Evolutionary conservation across 2,329 filamentous ascomycete species (phyloP).

Genomic region (Penicillium sclerotiorum): DNA sequence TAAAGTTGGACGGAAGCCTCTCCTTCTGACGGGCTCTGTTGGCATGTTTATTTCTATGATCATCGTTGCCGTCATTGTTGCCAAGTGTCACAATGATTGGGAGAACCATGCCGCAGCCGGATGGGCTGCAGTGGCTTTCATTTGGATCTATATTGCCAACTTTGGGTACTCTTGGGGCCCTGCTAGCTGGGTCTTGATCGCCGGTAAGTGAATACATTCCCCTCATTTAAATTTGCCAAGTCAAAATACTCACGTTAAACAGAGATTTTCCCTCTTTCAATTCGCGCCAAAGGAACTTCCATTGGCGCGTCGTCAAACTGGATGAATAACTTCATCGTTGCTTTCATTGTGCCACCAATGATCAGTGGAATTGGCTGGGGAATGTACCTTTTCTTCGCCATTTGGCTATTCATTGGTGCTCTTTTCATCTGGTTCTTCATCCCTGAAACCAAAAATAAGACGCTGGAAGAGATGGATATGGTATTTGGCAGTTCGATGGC

Average conservation of each 20-base stretch:
- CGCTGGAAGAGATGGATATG: background rate
- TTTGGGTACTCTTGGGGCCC: background rate
- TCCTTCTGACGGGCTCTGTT: background rate
- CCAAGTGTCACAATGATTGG: background rate
- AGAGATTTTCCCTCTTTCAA: background rate
- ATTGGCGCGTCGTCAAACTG: slow-evolving; percentile 5
- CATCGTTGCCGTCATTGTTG: background rate
- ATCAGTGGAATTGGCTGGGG: background rate
- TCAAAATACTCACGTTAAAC: too few species aligned
- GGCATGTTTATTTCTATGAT: background rate
- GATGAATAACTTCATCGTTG: slow-evolving; percentile 4
- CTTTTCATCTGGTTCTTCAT: background rate
- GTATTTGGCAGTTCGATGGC: too few species aligned
- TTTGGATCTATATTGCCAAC: background rate
- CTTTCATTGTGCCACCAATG: background rate
- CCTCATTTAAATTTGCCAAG: too few species aligned
- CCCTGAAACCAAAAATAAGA: background rate
- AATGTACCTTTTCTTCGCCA: background rate
- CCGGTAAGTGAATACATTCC: too few species aligned
- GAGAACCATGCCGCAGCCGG: background rate
- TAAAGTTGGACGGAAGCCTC: background rate
- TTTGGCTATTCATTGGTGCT: background rate
- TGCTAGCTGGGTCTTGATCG: background rate
- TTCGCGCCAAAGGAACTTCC: slow-evolving; percentile 2
- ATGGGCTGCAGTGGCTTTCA: background rate